Conservation (phyloP, 257 asterid species). For the Petunia secreta region DNA sequence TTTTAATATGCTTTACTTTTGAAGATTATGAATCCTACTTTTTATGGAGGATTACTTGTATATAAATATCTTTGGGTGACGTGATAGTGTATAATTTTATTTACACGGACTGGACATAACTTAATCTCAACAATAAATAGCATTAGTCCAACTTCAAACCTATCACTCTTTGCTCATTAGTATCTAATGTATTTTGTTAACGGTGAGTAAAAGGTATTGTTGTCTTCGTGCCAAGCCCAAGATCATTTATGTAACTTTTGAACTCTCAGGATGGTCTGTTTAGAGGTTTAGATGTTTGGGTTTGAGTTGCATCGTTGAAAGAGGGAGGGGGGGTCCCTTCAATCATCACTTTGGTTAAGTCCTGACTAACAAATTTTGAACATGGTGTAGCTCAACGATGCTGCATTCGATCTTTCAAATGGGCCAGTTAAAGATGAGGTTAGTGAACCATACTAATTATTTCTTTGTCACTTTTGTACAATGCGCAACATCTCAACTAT, state of each 20-base stretch:
- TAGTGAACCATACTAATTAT: slow-evolving; percentile 26
- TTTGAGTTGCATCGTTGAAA: slow-evolving; percentile 2
- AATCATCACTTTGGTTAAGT: background rate
- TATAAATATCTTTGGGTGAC: too few species aligned
- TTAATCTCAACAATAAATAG: too few species aligned
- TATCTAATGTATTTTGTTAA: too few species aligned
- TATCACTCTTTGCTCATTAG: too few species aligned
- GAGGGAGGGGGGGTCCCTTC: background rate
- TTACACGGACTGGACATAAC: too few species aligned
- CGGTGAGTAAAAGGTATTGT: background rate
- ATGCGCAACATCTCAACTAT: background rate
- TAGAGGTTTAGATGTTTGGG: slow-evolving; percentile 7
- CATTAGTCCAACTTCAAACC: too few species aligned
- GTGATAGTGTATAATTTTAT: too few species aligned
- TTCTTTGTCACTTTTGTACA: background rate
- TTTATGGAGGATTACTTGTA: too few species aligned
- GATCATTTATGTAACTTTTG: background rate
- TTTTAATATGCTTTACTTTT: too few species aligned
- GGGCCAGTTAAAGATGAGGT: slow-evolving; percentile 90
- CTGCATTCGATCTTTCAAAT: slow-evolving; percentile 96
- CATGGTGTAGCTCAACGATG: slow-evolving; percentile 85
- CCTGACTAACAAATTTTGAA: slow-evolving; percentile 25
- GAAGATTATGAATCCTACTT: too few species aligned
- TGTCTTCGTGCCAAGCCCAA: background rate
- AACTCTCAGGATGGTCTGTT: background rate